These are phyloP conservation scores for Candida multigemmis DNA, from an alignment of 805 yeast species.

Conservation along the genomic window DNA sequence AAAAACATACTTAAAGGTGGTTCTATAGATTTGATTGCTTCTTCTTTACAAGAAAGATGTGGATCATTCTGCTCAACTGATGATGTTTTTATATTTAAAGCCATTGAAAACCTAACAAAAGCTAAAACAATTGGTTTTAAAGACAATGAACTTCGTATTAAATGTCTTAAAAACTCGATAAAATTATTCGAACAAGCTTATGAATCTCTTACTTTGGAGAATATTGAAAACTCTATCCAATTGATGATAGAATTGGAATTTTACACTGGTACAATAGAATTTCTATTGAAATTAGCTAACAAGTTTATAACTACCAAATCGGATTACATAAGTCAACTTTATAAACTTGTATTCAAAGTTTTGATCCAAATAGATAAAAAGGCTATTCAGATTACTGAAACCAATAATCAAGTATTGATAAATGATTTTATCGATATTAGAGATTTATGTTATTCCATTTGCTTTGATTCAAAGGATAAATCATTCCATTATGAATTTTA, in stretches of 20 bases:
- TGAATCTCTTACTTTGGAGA: conserved; percentile 68
- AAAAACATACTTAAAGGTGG: conserved; percentile 87
- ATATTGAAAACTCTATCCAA: conserved; percentile 69
- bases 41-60: conserved; percentile 83
- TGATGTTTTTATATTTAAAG: conserved; percentile 90
- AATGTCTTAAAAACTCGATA: conserved; percentile 67
- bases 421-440: conserved; percentile 51
- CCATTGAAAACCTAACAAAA: conserved; percentile 81
- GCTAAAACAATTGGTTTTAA: conserved; percentile 69
- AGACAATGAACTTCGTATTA: conserved; percentile 60
- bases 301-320: conserved; percentile 24
- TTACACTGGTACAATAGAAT: conserved; percentile 79
- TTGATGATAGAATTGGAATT: conserved; percentile 72
- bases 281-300: conserved; percentile 67
- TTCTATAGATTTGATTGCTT: conserved; percentile 83
- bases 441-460: conserved; percentile 64
- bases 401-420: conserved; percentile 23
- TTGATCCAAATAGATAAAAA: conserved; percentile 62
- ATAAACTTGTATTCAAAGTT: conserved; percentile 66
- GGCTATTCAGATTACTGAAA: conserved; percentile 37
- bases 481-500: conserved; percentile 87
- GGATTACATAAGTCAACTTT: conserved; percentile 37
- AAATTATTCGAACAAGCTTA: conserved; percentile 71
- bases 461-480: conserved; percentile 69
- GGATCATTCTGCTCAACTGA: conserved; percentile 91